Base-by-base conservation (phyloP, 345 rosid genomes). In the Cardiospermum halicacabum region DNA sequence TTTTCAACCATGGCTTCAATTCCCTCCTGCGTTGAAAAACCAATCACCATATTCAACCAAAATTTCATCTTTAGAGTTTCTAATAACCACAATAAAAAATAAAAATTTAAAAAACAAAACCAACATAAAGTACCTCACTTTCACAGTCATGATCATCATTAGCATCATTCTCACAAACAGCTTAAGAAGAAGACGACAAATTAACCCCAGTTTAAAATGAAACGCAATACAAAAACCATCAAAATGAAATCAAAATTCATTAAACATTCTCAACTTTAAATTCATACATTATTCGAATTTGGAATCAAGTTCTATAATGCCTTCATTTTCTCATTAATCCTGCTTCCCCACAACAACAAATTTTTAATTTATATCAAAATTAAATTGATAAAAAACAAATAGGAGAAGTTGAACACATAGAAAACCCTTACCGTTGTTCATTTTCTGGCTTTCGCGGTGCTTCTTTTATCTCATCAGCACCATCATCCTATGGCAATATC, bases 281-380 rank as follows among this genome's bases (percentile, higher is more conserved):
- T 18, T 25, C 22, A 31, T 70, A 90, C 98, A 92, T 91, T 94
- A 60, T 91, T 94, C 47, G 99, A 91, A 66, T 94, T 91, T 3
- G 99, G 99, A 69, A 91, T 91, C 32, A 94, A 80, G 75, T 82
- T 89, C 37, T 94, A 97, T 58, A 94, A 82, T 7, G 99, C 97
- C 70, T 91, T 94, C 97, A 94, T 94, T 76, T 91, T 94, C 80
- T 91, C 99, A 71, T 94, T 94, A 59, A 94, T 94, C 81, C 91
- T 85, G 60, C 96, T 94, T 74, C 97, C 81, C 74, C 99, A 84
- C 69, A n/a, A n/a, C n/a, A n/a, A n/a, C n/a, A n/a, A n/a, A n/a
- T n/a, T n/a, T n/a, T n/a, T n/a, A n/a, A n/a, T n/a, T n/a, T n/a
- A n/a, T n/a, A n/a, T n/a, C n/a, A n/a, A n/a, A n/a, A n/a, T n/a